Evolutionary conservation across 768 basidiomycete genomes (phyloP).

Genomic region (Gymnopilus junonius): DNA sequence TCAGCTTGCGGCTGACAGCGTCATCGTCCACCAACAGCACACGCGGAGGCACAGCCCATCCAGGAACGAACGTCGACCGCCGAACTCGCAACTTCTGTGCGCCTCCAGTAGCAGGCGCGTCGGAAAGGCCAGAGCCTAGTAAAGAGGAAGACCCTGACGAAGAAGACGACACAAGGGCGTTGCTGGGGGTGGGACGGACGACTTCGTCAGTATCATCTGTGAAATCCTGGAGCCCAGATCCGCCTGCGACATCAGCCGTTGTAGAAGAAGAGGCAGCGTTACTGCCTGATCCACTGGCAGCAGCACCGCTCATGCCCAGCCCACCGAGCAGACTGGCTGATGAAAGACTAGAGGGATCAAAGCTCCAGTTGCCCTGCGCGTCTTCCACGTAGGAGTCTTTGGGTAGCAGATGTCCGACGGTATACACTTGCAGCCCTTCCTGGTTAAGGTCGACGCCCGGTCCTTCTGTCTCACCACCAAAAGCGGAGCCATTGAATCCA

Average conservation of each 20-base stretch:
- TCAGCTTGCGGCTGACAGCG: conserved; percentile 84
- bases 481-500: not conserved
- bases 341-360: conserved; percentile 44
- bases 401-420: conserved; percentile 77
- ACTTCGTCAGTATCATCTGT: conserved; percentile 37
- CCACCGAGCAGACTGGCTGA: conserved; percentile 25
- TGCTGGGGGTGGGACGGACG: conserved; percentile 41
- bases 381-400: conserved; percentile 44
- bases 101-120: conserved; percentile 20
- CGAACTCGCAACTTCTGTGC: conserved; percentile 66
- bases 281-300: not conserved
- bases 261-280: not conserved
- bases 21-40: conserved; percentile 97
- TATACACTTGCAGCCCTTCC: conserved; percentile 79
- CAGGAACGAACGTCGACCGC: conserved; percentile 81
- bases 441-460: conserved; percentile 39
- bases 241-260: not conserved
- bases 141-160: conserved; percentile 14
- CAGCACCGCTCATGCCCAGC: conserved; percentile 9
- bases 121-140: conserved; percentile 16
- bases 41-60: conserved; percentile 89
- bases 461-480: not conserved
- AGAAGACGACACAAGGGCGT: conserved; percentile 2
- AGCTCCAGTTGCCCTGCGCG: conserved; percentile 64
- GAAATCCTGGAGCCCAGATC: conserved; percentile 3